phyloP scores from a whole-genome alignment of 2,329 filamentous ascomycete genomes.

The Aspergillus flavus region DNA sequence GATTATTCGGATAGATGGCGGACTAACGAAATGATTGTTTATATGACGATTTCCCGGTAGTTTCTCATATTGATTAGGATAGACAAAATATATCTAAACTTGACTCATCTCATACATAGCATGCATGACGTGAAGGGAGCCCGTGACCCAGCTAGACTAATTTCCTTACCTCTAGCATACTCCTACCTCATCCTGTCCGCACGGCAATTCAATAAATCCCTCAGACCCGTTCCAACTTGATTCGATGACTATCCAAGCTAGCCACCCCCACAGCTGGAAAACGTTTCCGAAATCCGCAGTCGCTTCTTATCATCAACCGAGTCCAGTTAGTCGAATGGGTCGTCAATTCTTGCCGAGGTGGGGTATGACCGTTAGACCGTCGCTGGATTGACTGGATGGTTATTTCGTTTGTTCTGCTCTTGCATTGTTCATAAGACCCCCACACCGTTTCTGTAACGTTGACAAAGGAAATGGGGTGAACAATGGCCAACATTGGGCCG shows the following conservation, averaged over 20 bases:
- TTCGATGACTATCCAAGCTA: not conserved
- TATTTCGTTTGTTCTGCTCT: not conserved
- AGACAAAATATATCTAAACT: not conserved
- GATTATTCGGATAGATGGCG: constrained; percentile 3
- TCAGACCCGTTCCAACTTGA: not conserved
- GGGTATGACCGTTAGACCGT: not conserved
- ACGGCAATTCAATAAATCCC: too few species aligned
- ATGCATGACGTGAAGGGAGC: not conserved
- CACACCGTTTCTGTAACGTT: too few species aligned
- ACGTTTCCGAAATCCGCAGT: not conserved
- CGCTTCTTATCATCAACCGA: not conserved
- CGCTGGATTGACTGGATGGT: not conserved
- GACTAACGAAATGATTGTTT: constrained; percentile 16
- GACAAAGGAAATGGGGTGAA: not conserved
- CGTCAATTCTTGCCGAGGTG: not conserved
- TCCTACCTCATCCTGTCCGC: too few species aligned
- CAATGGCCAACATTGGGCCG: too few species aligned
- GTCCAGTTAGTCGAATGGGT: not conserved
- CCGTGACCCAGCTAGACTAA: too few species aligned
- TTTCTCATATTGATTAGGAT: not conserved
- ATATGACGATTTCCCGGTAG: not conserved
- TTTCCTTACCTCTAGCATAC: too few species aligned
- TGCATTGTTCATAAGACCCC: not conserved
- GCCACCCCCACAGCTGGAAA: not conserved
- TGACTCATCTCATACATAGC: not conserved